These are phyloP conservation scores for Paramicrosporidium saccamoebae DNA, from an alignment of 371 early-diverging fungal species.

Conservation along the genomic window DNA sequence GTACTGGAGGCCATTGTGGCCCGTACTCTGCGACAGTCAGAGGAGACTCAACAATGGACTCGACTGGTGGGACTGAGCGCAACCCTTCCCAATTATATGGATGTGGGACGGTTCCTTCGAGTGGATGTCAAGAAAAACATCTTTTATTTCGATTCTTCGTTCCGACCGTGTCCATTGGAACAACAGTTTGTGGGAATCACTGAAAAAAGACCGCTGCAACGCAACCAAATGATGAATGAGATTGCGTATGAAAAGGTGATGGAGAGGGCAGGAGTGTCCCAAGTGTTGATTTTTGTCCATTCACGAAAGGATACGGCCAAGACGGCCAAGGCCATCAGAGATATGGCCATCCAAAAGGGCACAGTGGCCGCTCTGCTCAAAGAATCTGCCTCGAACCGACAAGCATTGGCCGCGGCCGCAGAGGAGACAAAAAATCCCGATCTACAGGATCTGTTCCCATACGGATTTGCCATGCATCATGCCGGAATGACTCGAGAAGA, in stretches of 20 bases:
- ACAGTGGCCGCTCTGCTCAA: conserved; percentile 37
- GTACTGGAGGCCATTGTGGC: conserved; percentile 87
- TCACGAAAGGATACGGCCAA: conserved; percentile 87
- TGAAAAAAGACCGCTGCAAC: conserved; percentile 71
- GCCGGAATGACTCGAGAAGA: conserved; percentile 89
- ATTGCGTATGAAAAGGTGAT: conserved; percentile 66
- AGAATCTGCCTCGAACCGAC: conserved; percentile 38
- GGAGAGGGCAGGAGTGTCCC: conserved; percentile 58
- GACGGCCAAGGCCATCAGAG: conserved; percentile 58
- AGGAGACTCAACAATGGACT: conserved; percentile 55
- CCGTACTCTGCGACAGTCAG: conserved; percentile 60
- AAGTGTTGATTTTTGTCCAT: conserved; percentile 88
- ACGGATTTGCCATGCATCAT: conserved; percentile 92
- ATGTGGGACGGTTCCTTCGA: conserved; percentile 84
- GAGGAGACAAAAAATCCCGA: conserved; percentile 36
- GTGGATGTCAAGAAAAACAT: conserved; percentile 36
- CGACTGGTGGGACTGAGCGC: conserved; percentile 91
- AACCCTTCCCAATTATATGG: conserved; percentile 93
- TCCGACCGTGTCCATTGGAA: conserved; percentile 74
- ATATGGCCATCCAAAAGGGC: conserved; percentile 57
- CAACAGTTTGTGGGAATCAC: conserved; percentile 82
- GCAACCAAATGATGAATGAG: conserved; percentile 81
- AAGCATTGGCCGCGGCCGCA: conserved; percentile 47
- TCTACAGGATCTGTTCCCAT: conserved; percentile 54
- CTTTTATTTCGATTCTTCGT: conserved; percentile 72